These are phyloP conservation scores for Flaveria brownii DNA, from an alignment of 129 eudicot genomes.

Conservation along the genomic window DNA sequence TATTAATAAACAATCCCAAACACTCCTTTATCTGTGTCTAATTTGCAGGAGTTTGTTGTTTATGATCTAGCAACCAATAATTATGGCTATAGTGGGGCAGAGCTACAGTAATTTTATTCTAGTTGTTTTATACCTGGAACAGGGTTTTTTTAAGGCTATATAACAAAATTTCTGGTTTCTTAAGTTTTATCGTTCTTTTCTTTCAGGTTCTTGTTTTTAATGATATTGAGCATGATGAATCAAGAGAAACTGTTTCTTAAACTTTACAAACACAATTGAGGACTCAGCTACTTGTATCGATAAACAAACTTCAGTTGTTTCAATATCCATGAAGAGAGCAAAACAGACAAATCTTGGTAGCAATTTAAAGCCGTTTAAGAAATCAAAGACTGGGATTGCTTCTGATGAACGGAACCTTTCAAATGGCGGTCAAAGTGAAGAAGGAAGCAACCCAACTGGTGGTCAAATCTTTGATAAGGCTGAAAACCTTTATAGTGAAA, in stretches of 20 bases:
- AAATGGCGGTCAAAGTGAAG: conserved; percentile 29
- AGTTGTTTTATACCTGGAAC: conserved; percentile 9
- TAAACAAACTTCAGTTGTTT: conserved; percentile 25
- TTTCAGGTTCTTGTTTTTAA: conserved; percentile 6
- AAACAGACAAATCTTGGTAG: conserved; percentile 27
- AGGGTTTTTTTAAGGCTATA: not conserved
- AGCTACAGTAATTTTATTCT: not conserved
- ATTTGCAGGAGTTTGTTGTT: conserved; percentile 13
- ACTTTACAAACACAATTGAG: conserved; percentile 26
- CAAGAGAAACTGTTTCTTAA: conserved; percentile 18
- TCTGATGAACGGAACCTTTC: conserved; percentile 18
- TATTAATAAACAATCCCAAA: not conserved
- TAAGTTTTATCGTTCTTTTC: not conserved
- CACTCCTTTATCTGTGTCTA: not conserved
- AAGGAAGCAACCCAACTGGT: conserved; percentile 21
- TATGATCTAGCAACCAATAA: conserved; percentile 21
- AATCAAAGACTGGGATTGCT: conserved; percentile 37
- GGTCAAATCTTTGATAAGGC: conserved; percentile 26
- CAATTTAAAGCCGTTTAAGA: conserved; percentile 34
- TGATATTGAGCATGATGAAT: conserved; percentile 28
- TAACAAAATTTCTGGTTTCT: not conserved
- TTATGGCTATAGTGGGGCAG: conserved; percentile 5
- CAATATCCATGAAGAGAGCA: conserved; percentile 34
- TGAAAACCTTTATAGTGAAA: conserved; percentile 36
- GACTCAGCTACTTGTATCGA: conserved; percentile 30